Conservation (phyloP, 495 filamentous ascomycete genomes). For the Immersiella caudata region DNA sequence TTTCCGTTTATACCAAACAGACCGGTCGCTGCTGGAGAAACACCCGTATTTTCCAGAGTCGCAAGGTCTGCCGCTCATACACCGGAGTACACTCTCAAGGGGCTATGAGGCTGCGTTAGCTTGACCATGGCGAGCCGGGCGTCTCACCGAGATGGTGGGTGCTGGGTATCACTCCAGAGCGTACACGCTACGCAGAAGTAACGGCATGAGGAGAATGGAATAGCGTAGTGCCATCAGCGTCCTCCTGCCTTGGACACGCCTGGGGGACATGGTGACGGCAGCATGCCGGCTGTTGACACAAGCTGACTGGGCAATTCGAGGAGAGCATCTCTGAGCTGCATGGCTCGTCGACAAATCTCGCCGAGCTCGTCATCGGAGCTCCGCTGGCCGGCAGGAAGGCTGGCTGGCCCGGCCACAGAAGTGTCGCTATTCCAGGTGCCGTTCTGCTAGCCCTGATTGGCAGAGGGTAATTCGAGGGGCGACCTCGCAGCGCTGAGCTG, state of each 20-base stretch:
- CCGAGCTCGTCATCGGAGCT: constrained; percentile 17
- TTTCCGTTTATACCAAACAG: constrained; percentile 1
- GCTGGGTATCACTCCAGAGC: not conserved
- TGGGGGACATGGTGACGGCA: not conserved
- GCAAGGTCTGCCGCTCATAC: not conserved
- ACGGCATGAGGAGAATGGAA: not conserved
- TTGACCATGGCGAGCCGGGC: not conserved
- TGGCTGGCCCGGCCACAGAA: constrained; percentile 6
- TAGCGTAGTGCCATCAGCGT: not conserved
- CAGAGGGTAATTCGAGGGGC: constrained; percentile 18
- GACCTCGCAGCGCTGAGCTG: constrained; percentile 15
- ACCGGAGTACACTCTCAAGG: not conserved
- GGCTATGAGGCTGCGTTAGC: constrained; percentile 1
- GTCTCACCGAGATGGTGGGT: constrained; percentile 7
- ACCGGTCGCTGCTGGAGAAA: constrained; percentile 10
- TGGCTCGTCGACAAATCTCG: not conserved
- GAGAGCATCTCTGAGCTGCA: constrained; percentile 3
- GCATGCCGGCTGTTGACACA: not conserved
- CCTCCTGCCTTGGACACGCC: not conserved
- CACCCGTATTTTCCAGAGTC: constrained; percentile 2
- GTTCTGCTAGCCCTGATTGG: constrained; percentile 21
- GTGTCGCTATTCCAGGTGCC: constrained; percentile 20
- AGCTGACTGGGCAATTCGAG: constrained; percentile 9
- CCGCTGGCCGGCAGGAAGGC: constrained; percentile 11
- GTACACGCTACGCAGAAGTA: not conserved